Base-by-base conservation (phyloP, 2,329 filamentous ascomycete genomes). In the Phaeosphaeriaceae sp. region DNA sequence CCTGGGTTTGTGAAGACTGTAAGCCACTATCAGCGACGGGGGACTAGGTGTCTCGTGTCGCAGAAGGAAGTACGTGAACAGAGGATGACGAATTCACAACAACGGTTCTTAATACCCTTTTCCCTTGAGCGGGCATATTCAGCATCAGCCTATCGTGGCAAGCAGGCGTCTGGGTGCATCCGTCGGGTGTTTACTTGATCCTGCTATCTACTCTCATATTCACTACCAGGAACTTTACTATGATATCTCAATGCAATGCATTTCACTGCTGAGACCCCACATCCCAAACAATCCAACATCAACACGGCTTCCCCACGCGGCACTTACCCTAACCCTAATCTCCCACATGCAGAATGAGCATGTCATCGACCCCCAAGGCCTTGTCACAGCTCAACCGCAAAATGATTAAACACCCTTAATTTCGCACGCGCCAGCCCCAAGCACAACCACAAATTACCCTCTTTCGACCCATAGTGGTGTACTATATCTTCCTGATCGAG, bases 1-100 rank as follows among this genome's bases (percentile, higher is more conserved):
- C 43, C 2, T 67, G 65, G 65, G 50, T 42, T 1, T 67, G 65
- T 23, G 42, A 47, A 21, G 61, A 64, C 8, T 67, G 65, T 44
- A 58, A 30, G 44, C 11, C 10, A 0, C 15, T 35, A 11, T 22
- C 46, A 22, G 24, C 26, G 1, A 32, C 24, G 22, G 35, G 24
- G 26, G 49, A 6, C 23, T 54, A 58, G 50, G 30, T 30, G 47
- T 30, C 24, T 15, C 24, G 9, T 23, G 19, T 23, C 26, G 49
- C 49, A 8, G 44, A 2, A n/a, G 17, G 35, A n/a, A 15, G 4
- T 17, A 8, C 13, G 4, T 40, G 15, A 40, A 2, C 13, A 4
- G 17, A 40, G 35, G 17, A 40, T 17, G 15, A 17, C 15, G 35
- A 6, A 17, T 40, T n/a, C 4, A n/a, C 35, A 40, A 40, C 35